phyloP scores from a whole-genome alignment of 805 yeast genomes.

The Danielozyma ontarioensis region DNA sequence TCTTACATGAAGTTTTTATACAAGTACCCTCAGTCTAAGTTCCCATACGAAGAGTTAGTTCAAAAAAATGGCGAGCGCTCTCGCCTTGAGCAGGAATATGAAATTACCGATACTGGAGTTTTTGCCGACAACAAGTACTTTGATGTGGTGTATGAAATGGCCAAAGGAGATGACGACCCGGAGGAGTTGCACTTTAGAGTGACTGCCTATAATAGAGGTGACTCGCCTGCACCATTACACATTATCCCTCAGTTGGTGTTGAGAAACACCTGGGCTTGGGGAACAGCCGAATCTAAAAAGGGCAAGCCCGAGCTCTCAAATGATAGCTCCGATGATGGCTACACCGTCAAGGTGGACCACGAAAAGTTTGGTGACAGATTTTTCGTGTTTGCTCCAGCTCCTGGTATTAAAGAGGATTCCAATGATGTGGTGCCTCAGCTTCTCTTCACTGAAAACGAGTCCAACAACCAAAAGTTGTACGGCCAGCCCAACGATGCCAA shows the following conservation, averaged over 20 bases:
- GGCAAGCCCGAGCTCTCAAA: constrained; percentile 46
- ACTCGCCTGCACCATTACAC: constrained; percentile 82
- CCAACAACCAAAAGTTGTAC: constrained; percentile 68
- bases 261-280: constrained; percentile 96
- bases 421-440: constrained; percentile 72
- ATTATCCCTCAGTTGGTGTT: constrained; percentile 78
- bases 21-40: constrained; percentile 85
- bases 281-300: constrained; percentile 43
- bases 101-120: constrained; percentile 73
- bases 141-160: constrained; percentile 86
- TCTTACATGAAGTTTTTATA: constrained; percentile 87
- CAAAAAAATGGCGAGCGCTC: constrained; percentile 61
- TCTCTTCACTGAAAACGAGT: constrained; percentile 85
- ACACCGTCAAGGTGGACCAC: constrained; percentile 57
- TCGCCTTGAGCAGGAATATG: constrained; percentile 70
- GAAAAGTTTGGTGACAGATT: constrained; percentile 61
- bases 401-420: constrained; percentile 55
- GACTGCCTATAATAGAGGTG: constrained; percentile 83
- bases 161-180: constrained; percentile 75
- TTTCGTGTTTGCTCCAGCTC: constrained; percentile 76
- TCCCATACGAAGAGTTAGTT: constrained; percentile 74
- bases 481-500: constrained; percentile 52
- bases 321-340: constrained; percentile 32
- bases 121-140: constrained; percentile 74
- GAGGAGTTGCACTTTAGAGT: constrained; percentile 78